phyloP scores from a whole-genome alignment of 768 basidiomycete species.

The Lanmaoa rubissima region DNA sequence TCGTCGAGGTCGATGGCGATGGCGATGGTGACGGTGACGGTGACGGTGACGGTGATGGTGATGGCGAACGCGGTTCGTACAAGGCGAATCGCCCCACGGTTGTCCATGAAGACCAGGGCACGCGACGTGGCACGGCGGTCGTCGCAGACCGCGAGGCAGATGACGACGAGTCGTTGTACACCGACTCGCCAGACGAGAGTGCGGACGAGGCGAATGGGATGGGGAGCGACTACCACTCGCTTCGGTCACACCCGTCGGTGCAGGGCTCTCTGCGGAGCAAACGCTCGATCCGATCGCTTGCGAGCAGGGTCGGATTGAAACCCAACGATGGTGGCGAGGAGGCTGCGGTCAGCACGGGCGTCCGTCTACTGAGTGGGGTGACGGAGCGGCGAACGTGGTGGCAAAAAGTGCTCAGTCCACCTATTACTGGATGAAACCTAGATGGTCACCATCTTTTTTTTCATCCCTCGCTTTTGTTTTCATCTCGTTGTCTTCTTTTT shows the following conservation, averaged over 20 bases:
- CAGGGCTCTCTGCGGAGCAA: constrained; percentile 24
- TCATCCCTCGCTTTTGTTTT: neutral
- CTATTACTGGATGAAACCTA: constrained; percentile 7
- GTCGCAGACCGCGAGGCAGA: constrained; percentile 5
- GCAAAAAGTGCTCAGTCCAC: constrained; percentile 30
- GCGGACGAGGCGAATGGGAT: constrained; percentile 3
- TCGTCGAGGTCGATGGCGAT: constrained; percentile 28
- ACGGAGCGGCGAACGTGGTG: constrained; percentile 31
- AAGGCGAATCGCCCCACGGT: neutral
- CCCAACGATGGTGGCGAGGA: neutral
- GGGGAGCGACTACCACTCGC: constrained; percentile 31
- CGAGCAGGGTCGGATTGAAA: constrained; percentile 6
- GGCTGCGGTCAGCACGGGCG: neutral
- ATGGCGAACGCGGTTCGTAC: constrained; percentile 6
- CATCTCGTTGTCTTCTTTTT: neutral
- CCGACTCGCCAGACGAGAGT: constrained; percentile 19
- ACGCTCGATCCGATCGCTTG: constrained; percentile 19
- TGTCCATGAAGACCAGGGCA: neutral
- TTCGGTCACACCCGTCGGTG: constrained; percentile 24
- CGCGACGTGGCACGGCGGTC: neutral
- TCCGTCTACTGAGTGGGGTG: neutral
- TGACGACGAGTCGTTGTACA: constrained; percentile 22
- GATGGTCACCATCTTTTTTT: neutral
- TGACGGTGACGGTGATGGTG: constrained; percentile 17
- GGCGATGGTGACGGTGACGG: constrained; percentile 20